Conservation (phyloP, 495 filamentous ascomycete genomes). For the Bombardia bombarda region DNA sequence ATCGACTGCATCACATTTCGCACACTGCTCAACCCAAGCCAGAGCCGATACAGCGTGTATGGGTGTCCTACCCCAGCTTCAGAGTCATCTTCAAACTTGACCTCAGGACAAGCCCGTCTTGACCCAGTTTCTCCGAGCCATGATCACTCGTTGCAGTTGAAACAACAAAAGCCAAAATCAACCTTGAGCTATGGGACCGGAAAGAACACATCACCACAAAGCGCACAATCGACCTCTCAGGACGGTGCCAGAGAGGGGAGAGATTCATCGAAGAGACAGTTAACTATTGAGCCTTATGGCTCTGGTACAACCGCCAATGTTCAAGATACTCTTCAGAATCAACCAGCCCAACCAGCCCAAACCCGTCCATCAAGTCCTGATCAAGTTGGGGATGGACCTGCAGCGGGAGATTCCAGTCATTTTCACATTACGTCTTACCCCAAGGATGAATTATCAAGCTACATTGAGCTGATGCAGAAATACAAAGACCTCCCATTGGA, state of each 20-base stretch:
- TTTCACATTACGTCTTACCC: neutral
- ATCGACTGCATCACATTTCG: slow-evolving; percentile 66
- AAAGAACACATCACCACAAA: slow-evolving; percentile 7
- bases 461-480: slow-evolving; percentile 24
- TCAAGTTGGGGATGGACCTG: neutral
- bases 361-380: neutral
- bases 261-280: too few relatives aligned
- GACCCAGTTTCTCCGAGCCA: slow-evolving; percentile 16
- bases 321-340: neutral
- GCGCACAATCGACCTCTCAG: neutral
- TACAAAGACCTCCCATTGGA: slow-evolving; percentile 33
- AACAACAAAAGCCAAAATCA: slow-evolving; percentile 11
- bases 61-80: slow-evolving; percentile 17
- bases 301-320: neutral
- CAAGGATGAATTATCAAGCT: slow-evolving; percentile 25
- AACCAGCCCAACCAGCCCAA: neutral
- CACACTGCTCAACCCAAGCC: slow-evolving; percentile 48
- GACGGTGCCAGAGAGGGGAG: too few relatives aligned
- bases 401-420: neutral
- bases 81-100: neutral
- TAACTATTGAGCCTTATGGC: too few relatives aligned
- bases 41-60: slow-evolving; percentile 51
- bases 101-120: slow-evolving; percentile 7
- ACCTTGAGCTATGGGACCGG: slow-evolving; percentile 1
- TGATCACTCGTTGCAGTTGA: slow-evolving; percentile 21